phyloP scores from a whole-genome alignment of 2,329 filamentous ascomycete genomes.

The Rutstroemia sp. region DNA sequence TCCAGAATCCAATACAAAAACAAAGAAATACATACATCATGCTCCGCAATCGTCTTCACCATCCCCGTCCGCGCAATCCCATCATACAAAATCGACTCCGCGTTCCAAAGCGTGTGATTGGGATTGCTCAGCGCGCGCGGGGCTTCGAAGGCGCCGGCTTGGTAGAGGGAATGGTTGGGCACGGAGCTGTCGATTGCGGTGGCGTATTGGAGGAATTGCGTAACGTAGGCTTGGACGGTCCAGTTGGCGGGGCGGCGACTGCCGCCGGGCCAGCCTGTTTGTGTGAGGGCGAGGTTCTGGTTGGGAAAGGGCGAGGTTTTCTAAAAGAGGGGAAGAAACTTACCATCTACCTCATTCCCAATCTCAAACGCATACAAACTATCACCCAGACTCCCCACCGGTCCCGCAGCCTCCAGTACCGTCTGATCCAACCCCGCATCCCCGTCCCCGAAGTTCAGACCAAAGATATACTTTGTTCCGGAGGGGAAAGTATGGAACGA shows the following conservation, averaged over 20 bases:
- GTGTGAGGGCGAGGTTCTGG: too few relatives aligned
- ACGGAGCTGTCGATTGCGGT: neutral
- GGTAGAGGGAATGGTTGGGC: neutral
- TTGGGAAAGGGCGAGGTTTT: too few relatives aligned
- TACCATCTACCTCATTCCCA: constrained; percentile 12
- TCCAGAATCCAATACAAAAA: too few relatives aligned
- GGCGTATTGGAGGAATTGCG: neutral
- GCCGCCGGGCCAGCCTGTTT: neutral
- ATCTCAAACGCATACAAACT: constrained; percentile 6
- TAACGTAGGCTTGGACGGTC: neutral
- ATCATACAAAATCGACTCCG: neutral
- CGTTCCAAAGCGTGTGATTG: neutral
- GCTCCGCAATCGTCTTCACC: neutral
- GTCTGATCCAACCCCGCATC: too few relatives aligned
- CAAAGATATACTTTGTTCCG: neutral
- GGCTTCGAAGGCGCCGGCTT: neutral
- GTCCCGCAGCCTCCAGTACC: too few relatives aligned
- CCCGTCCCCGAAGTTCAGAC: neutral
- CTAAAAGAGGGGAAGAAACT: neutral
- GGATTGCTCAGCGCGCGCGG: neutral
- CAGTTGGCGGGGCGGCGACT: neutral
- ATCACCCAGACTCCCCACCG: too few relatives aligned
- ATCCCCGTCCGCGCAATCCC: too few relatives aligned
- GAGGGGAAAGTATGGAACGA: neutral
- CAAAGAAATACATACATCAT: neutral